Evolutionary conservation across 495 filamentous ascomycete genomes (phyloP), one percentile per base, ranked within the genome.

Genomic region (Trichoderma orchidacearum): DNA sequence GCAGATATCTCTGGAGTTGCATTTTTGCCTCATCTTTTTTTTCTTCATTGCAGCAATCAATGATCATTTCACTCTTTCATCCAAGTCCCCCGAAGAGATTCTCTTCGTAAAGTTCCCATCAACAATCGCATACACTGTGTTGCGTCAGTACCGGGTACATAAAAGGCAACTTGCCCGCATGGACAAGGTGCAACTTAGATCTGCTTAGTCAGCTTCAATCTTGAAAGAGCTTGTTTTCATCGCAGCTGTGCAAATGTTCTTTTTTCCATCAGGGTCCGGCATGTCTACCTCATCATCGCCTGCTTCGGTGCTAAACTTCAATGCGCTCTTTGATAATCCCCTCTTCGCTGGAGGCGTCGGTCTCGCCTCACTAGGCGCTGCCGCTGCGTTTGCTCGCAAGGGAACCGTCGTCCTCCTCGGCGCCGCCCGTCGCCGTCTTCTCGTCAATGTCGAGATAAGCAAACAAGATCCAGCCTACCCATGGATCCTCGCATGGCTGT

Each of bases 401-500:
- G 85, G 84, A 23, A 58, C 84, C 56, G 83, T 86, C 55, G 75
- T 81, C 65, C 82, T 82, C 52, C 83, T 83, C 25, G 74, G 74
- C 35, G 78, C 95, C 55, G 69, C 95, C 54, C 86, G 87, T 36
- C 82, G 86, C 48, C 87, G 91, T 53, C 83, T 98, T 74, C 85
- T 98, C 8, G 88, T 97, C 54, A 87, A 96, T 63, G 79, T 97
- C 61, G 94, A 97, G 68, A 96, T 98, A 66, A 90, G 84, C 63
- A 86, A 87, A 64, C 87, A 89, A 63, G 93, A 97, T 67, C 84
- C 90, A 52, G 89, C 92, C 12, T 98, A 97, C 68, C 83, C 80
- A 55, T 97, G 93, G 92, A 82, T 97, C 32, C 79, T 98, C 3
- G 80, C 88, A 36, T 98, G 94, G 91, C 87, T 98, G 72, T 87